Conservation (phyloP, 805 yeast species). For the Saccharomycopsis sp. region DNA sequence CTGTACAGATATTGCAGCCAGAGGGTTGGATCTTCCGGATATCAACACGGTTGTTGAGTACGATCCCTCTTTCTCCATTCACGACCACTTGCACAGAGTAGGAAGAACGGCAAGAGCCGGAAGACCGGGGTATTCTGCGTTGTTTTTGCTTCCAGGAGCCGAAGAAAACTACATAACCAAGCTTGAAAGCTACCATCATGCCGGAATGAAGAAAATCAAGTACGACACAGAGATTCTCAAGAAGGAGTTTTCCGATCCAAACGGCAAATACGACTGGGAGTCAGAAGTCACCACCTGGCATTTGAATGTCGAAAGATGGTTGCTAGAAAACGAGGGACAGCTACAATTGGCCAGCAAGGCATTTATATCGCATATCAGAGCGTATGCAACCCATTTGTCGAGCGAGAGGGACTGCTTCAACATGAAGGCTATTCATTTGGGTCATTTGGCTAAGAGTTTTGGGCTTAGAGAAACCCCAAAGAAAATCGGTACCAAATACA, state of each 20-base stretch:
- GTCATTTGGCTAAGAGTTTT: constrained; percentile 92
- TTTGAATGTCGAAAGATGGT: constrained; percentile 80
- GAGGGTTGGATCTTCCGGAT: constrained; percentile 89
- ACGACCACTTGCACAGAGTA: constrained; percentile 92
- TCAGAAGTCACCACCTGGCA: constrained; percentile 96
- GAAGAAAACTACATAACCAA: constrained; percentile 79
- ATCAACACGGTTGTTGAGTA: constrained; percentile 83
- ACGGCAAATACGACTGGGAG: constrained; percentile 58
- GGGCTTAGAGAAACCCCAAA: constrained; percentile 94
- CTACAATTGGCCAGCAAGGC: constrained; percentile 70
- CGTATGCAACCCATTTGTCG: constrained; percentile 90
- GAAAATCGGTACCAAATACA: constrained; percentile 45
- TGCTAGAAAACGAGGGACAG: constrained; percentile 56
- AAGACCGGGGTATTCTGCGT: constrained; percentile 62
- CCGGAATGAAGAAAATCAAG: constrained; percentile 41
- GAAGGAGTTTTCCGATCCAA: constrained; percentile 29
- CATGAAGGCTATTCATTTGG: constrained; percentile 77
- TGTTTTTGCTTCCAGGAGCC: constrained; percentile 80
- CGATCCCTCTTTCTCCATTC: constrained; percentile 92
- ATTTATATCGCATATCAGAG: constrained; percentile 84
- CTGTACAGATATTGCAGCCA: constrained; percentile 96
- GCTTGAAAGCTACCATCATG: constrained; percentile 47
- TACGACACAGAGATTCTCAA: constrained; percentile 40
- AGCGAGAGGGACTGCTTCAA: constrained; percentile 76
- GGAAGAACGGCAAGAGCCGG: constrained; percentile 99